Evolutionary conservation across 257 asterid species (phyloP), one percentile per base, ranked within the genome.

Genomic region (Solanum medicagineum): DNA sequence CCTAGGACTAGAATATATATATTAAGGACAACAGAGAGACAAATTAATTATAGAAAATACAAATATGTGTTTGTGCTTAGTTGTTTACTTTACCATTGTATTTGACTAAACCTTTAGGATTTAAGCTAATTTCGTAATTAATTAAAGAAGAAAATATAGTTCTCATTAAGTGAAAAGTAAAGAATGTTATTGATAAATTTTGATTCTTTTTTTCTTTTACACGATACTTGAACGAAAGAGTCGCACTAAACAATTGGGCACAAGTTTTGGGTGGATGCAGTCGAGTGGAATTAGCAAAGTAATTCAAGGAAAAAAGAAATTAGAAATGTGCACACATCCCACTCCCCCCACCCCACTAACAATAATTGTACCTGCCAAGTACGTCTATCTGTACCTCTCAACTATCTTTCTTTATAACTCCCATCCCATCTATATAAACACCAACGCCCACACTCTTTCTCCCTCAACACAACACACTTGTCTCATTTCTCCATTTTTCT

Each of bases 321-420:
- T 26, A 53, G 53, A 45, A 77, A 77, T 77, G 26, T 77, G 11
- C n/a, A 12, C 22, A n/a, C n/a, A 7, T 14, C 44, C 81, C 79
- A n/a, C 1, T 15, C 44, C 77, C 26, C 81, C 29, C 36, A 24
- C 14, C 13, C 22, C 47, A 53, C 6, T 66, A 42, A 77, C 66
- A 65, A 83, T 81, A 85, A 57, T 84, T 75, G 93, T 91, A 91
- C 93, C 88, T 86, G 87, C 85, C 91, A 87, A 91, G 93, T 91
- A 91, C 93, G 89, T 84, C 80, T 80, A 82, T 86, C 92, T 91
- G 97, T 94, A 93, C 91, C 89, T 87, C 90, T 77, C 89, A 84
- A 87, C 86, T 66, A 85, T 88, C 85, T 29, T 47, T 74, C 65
- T 86, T 42, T 8, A 2, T 4, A 73, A 51, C 65, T 70, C 87